Base-by-base conservation (phyloP, 2,329 filamentous ascomycete genomes). In the Colletotrichum camelliae region DNA sequence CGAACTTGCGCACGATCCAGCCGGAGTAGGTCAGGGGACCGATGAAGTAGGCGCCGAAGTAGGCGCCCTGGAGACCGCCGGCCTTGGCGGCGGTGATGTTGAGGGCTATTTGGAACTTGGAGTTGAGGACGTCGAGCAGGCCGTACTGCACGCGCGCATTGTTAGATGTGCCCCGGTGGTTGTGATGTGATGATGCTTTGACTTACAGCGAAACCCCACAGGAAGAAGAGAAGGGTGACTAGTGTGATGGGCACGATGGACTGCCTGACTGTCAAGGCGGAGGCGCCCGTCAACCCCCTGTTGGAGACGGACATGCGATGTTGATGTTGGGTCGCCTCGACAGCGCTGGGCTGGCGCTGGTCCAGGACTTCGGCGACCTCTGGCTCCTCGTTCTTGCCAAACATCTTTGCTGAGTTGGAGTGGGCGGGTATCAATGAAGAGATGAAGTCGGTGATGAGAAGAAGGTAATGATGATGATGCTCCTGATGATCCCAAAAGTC, bases 241-340 rank as follows among this genome's bases (percentile, higher is more conserved):
- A 95, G 87, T 70, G 87, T 86, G 61, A 95, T 88, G 6, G 93
- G 94, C 79, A 90, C 89, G 71, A 95, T 87, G 18, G 93, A 95
- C 80, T 94, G 88, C 70, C 91, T 87, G 33, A 94, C 82, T 0
- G 92, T 94, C 77, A 95, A 86, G 75, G 78, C 75, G 9, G 79
- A 80, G 37, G 78, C 79, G n/a, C 79, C 79, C 0, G 79, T 80
- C 37, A 80, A 61, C 9, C 78, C 79, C 58, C 67, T 75, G 37
- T 80, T 80, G 18, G 77, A 78, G 16, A 80, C 79, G 21, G 75
- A 72, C 61, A 75, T 74, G 29, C 74, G 72, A 33, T 77, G 78
- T 4, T 70, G 62, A 43, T 79, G 48, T 29, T 75, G 64, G 18
- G 74, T 29, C 16, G 78, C 79, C 43, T 80, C 79, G 16, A 52